Base-by-base conservation (phyloP, 495 filamentous ascomycete species). In the Hyaloscypha bicolor region DNA sequence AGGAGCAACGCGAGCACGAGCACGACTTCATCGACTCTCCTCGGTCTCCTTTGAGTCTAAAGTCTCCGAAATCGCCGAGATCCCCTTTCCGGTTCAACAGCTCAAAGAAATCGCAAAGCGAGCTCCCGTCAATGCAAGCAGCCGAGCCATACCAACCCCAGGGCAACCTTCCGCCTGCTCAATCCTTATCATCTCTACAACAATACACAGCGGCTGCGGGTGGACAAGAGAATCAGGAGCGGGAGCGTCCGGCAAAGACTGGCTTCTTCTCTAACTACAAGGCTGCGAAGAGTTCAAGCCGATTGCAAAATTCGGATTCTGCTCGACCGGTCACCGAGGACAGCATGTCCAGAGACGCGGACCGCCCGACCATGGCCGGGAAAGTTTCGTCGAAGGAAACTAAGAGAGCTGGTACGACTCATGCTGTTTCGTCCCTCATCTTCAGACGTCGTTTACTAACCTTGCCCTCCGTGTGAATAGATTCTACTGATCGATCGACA, bases 11-110 rank as follows among this genome's bases (percentile, higher is more conserved):
- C 25, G 25, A 25, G 51, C 51, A 64, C 29, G 39, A 62, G 2
- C 29, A 64, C 55, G 32, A 66, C n/a, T 61, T 56, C 39, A 19
- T 63, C 19, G 30, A 64, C 37, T 62, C 55, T 56, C 9, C 55
- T 37, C 56, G 56, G 60, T 67, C 71, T 73, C 79, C 65, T 69
- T 21, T 70, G 55, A 70, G 66, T 55, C 62, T 79, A 52, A 79
- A 71, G 63, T 84, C 82, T 60, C 82, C 82, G 52, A 80, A 77
- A 69, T 83, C 83, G 25, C 83, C 83, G 62, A 82, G 77, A 69
- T 85, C 83, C 22, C 83, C 83, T 9, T 81, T 84, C 70, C 75
- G 78, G 59, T 79, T 79, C 74, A 78, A 70, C 71, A 75, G 73
- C 68, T 16, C 42, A 48, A 78, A 66, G 71, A 70, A 70, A 66